These are phyloP conservation scores for Circinella minor DNA, from an alignment of 371 early-diverging fungal genomes.

Conservation along the genomic window DNA sequence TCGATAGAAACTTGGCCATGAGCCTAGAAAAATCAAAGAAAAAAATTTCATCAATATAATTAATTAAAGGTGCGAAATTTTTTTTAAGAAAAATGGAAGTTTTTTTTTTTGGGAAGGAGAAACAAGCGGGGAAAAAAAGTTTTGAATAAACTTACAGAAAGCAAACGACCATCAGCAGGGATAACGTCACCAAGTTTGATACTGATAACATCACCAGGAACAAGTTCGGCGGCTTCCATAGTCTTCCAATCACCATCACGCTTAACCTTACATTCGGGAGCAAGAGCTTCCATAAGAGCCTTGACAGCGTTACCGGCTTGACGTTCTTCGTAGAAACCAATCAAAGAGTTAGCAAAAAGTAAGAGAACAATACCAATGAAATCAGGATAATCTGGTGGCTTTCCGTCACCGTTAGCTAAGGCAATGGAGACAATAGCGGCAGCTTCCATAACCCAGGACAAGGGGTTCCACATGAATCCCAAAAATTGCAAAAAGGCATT, in stretches of 20 bases:
- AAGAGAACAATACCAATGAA: conserved; percentile 80
- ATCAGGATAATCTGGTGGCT: conserved; percentile 76
- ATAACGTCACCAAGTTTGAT: conserved; percentile 76
- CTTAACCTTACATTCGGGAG: conserved; percentile 69
- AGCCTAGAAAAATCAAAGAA: conserved; percentile 22
- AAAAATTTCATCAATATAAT: not conserved
- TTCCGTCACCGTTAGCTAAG: conserved; percentile 64
- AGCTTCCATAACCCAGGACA: conserved; percentile 76
- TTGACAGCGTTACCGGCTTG: conserved; percentile 73
- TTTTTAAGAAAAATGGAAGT: not conserved
- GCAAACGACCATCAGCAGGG: conserved; percentile 71
- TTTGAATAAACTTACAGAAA: conserved; percentile 28
- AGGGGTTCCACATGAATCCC: conserved; percentile 79
- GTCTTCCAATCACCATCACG: conserved; percentile 56
- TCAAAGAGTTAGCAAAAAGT: conserved; percentile 77
- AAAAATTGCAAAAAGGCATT: conserved; percentile 83
- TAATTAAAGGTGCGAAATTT: conserved; percentile 1
- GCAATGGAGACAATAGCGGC: conserved; percentile 70
- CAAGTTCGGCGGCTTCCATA: conserved; percentile 57
- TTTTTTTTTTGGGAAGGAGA: not conserved
- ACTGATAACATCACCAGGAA: conserved; percentile 74
- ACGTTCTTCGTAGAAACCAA: conserved; percentile 84
- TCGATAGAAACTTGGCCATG: conserved; percentile 63
- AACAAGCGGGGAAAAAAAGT: not conserved
- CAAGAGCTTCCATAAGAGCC: conserved; percentile 71